Evolutionary conservation across 2,329 filamentous ascomycete genomes (phyloP).

Genomic region (Didymella sp.): DNA sequence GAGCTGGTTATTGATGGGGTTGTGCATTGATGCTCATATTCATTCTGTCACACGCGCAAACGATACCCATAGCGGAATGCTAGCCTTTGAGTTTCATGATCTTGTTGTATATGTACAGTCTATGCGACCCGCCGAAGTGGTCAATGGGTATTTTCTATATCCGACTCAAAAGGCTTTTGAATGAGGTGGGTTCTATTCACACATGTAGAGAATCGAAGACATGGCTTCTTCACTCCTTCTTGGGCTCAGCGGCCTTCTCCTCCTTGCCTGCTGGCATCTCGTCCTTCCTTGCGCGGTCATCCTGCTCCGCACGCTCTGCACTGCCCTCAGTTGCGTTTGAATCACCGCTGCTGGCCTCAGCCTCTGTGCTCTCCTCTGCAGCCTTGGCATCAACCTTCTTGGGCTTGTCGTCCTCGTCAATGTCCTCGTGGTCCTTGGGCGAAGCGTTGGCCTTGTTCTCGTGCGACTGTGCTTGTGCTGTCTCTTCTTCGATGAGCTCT

Average conservation of each 20-base stretch:
- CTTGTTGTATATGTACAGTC: slow-evolving; percentile 15
- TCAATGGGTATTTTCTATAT: slow-evolving; percentile 18
- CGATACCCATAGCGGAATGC: slow-evolving; percentile 13
- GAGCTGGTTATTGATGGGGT: slow-evolving; percentile 17
- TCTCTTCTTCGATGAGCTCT: slow-evolving; percentile 96
- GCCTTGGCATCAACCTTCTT: slow-evolving; percentile 33
- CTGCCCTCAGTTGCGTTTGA: slow-evolving; percentile 32
- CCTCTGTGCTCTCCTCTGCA: slow-evolving; percentile 35
- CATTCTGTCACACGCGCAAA: not conserved
- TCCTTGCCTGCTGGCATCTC: slow-evolving; percentile 31
- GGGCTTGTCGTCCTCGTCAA: slow-evolving; percentile 90
- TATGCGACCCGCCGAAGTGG: slow-evolving; percentile 3
- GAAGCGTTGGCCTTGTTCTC: slow-evolving; percentile 77
- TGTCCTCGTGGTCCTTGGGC: slow-evolving; percentile 86
- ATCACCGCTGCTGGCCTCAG: slow-evolving; percentile 44
- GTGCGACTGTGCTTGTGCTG: slow-evolving; percentile 79
- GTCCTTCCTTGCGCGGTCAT: slow-evolving; percentile 35
- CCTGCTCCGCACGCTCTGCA: slow-evolving; percentile 45
- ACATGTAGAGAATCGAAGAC: slow-evolving; percentile 9
- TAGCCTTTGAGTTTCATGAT: not conserved
- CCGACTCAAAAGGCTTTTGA: slow-evolving; percentile 2
- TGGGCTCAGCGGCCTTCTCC: slow-evolving; percentile 18
- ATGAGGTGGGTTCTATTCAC: slow-evolving; percentile 13
- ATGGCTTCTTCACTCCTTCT: slow-evolving; percentile 13
- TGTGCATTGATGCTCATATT: slow-evolving; percentile 4